Percentiles rank a stretch among this genome's conserved stretches.
Conservation (phyloP, 1,284 basidiomycete genomes). For the Cutaneotrichosporon mucoides region DNA sequence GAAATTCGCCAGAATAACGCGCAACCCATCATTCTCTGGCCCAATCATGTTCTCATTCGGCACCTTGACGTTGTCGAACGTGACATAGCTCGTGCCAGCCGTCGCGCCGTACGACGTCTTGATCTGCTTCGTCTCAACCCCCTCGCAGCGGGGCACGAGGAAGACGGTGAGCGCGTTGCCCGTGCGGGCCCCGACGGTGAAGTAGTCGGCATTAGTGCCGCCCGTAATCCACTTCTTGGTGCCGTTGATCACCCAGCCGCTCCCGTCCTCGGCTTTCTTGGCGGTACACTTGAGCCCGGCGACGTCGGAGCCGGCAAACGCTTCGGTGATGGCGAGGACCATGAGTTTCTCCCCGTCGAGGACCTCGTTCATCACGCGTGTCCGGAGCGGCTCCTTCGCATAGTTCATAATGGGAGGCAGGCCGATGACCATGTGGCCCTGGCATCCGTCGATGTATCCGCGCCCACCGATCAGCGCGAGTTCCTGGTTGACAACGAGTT, state of each 20-base stretch:
- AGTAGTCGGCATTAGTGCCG: constrained; percentile 55
- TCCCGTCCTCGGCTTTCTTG: constrained; percentile 60
- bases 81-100: constrained; percentile 76
- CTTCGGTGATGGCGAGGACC: constrained; percentile 80
- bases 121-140: constrained; percentile 79
- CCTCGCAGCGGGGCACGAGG: constrained; percentile 69
- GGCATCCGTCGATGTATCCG: constrained; percentile 55
- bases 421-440: constrained; percentile 32
- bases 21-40: constrained; percentile 73
- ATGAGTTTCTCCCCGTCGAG: constrained; percentile 68
- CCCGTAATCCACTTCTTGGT: constrained; percentile 95
- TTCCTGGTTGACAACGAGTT: constrained; percentile 86
- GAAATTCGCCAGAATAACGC: constrained; percentile 61
- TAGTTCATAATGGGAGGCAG: constrained; percentile 59
- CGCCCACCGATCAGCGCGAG: constrained; percentile 73
- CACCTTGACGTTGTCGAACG: constrained; percentile 81
- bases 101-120: constrained; percentile 78
- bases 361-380: constrained; percentile 71
- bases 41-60: constrained; percentile 81
- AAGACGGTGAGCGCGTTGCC: constrained; percentile 82
- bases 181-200: constrained; percentile 34
- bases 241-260: constrained; percentile 71
- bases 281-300: constrained; percentile 78
- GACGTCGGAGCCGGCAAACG: constrained; percentile 88
- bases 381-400: constrained; percentile 57